These are phyloP conservation scores for Bipolaris zeicola DNA, from an alignment of 2,329 filamentous ascomycete genomes.

Conservation along the genomic window DNA sequence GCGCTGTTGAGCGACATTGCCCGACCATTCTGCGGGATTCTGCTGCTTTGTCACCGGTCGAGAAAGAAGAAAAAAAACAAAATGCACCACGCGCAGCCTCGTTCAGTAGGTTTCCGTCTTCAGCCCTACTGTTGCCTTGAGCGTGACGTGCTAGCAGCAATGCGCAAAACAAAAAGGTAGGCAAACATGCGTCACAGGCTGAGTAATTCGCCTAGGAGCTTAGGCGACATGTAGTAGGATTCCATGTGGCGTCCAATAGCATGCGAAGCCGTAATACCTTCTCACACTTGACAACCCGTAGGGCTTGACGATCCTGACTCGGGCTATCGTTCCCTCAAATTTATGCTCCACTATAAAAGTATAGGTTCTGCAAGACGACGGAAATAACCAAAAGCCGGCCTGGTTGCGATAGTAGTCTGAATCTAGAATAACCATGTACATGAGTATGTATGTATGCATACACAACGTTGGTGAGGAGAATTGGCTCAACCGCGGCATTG, in stretches of 20 bases:
- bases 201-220: constrained; percentile 16
- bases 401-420: constrained; percentile 10
- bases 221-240: not conserved
- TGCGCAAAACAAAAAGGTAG: too few species aligned
- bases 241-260: constrained; percentile 8
- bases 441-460: too few species aligned
- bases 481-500: too few species aligned
- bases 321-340: not conserved
- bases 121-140: constrained; percentile 12
- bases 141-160: constrained; percentile 1
- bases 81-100: constrained; percentile 10
- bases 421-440: not conserved
- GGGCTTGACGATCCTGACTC: constrained; percentile 4
- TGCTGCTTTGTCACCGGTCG: constrained; percentile 15
- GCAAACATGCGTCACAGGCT: constrained; percentile 6
- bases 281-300: not conserved
- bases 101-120: constrained; percentile 15
- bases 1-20: constrained; percentile 3
- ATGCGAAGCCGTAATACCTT: not conserved
- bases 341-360: not conserved
- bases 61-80: not conserved
- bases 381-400: not conserved
- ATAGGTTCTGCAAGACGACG: not conserved
- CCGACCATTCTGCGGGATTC: not conserved
- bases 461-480: too few species aligned